Percentiles rank a stretch among this genome's conserved stretches.
phyloP scores from a whole-genome alignment of 2,329 filamentous ascomycete genomes.

The Emergomyces africanus region DNA sequence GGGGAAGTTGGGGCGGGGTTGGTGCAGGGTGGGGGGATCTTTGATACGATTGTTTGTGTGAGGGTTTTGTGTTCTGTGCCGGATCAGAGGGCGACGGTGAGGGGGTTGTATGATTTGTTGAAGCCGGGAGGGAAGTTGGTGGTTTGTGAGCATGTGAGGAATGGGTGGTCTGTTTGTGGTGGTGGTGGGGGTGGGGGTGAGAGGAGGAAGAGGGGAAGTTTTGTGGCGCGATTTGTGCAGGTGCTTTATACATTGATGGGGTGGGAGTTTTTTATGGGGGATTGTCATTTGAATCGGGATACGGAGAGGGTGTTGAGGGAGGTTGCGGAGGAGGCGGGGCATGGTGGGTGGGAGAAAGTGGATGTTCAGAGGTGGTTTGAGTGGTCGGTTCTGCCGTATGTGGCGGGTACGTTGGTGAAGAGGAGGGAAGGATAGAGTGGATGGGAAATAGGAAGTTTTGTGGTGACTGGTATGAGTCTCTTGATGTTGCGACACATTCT shows the following conservation, averaged over 20 bases:
- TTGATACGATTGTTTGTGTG: slow-evolving; percentile 44
- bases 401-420: slow-evolving; percentile 31
- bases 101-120: slow-evolving; percentile 37
- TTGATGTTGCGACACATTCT: not conserved
- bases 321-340: slow-evolving; percentile 27
- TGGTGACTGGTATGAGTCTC: not conserved
- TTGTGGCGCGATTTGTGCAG: slow-evolving; percentile 36
- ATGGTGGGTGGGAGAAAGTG: slow-evolving; percentile 37
- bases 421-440: slow-evolving; percentile 11
- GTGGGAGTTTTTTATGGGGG: slow-evolving; percentile 41
- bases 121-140: slow-evolving; percentile 44
- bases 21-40: slow-evolving; percentile 25
- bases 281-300: slow-evolving; percentile 39
- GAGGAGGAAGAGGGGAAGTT: slow-evolving; percentile 21
- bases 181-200: not conserved
- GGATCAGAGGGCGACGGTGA: slow-evolving; percentile 32
- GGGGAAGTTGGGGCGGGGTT: slow-evolving; percentile 5
- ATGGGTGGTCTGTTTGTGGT: slow-evolving; percentile 26
- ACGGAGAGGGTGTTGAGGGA: slow-evolving; percentile 32
- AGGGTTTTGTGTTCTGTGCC: slow-evolving; percentile 45
- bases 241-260: slow-evolving; percentile 32
- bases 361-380: slow-evolving; percentile 33
- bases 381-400: slow-evolving; percentile 27
- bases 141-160: slow-evolving; percentile 44
- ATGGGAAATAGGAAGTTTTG: not conserved